Base-by-base conservation (phyloP, 768 basidiomycete species). In the Mycena maculata region DNA sequence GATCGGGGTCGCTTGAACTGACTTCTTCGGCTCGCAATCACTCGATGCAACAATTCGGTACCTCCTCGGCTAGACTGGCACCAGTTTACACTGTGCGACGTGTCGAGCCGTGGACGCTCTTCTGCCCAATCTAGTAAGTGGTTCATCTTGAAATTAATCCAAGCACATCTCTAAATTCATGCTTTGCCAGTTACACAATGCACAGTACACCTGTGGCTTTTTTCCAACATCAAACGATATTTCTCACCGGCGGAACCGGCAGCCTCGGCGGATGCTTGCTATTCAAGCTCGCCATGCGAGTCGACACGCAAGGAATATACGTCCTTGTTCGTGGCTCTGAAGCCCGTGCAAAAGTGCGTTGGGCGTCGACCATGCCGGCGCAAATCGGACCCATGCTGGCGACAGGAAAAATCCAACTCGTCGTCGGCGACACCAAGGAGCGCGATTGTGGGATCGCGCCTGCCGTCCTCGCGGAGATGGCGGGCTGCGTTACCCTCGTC, bases 191-290 rank as follows among this genome's bases (percentile, higher is more conserved):
- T n/a, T n/a, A n/a, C n/a, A n/a, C n/a, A n/a, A n/a, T n/a, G n/a
- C n/a, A n/a, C n/a, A n/a, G n/a, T n/a, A n/a, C n/a, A n/a, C n/a
- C n/a, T n/a, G n/a, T n/a, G 23, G 20, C 55, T 0, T 63, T 63
- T 23, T 63, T 54, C 31, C 39, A 18, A 2, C 12, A 13, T 1
- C 61, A 63, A 9, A 47, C 52, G 4, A 25, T 63, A 7, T 47
- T 63, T 6, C 42, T 63, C 30, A 63, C 61, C n/a, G 61, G 61
- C 0, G 52, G 10, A 0, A 63, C 61, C 16, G 61, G 61, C 20
- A 4, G 39, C 10, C 23, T 63, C 1, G 61, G 61, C 30, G 61
- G 41, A 1, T 63, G 61, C 30, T 8, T 63, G 1, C 61, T 63
- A 1, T 63, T 31, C 52, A 63, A 54, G 42, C 42, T 63, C 3